phyloP scores from a whole-genome alignment of 257 asterid species.

The Echites panduratus region DNA sequence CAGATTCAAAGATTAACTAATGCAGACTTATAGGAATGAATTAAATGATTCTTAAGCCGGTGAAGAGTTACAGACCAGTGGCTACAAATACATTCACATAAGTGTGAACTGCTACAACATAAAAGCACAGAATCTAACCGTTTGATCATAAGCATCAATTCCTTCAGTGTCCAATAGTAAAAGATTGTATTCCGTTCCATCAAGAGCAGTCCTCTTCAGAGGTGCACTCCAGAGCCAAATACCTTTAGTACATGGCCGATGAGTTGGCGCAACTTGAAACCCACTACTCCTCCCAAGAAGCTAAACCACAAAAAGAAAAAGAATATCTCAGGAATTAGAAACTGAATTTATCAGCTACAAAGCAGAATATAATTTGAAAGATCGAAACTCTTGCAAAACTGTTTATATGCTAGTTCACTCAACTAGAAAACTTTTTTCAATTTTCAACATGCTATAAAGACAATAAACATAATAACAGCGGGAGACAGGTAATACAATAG shows the following conservation, averaged over 20 bases:
- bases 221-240: constrained; percentile 99
- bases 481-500: not conserved
- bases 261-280: constrained; percentile 96
- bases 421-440: not conserved
- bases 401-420: not conserved
- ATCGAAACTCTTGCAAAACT: not conserved
- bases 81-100: not conserved
- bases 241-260: constrained; percentile 97
- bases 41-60: not conserved
- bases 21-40: not conserved
- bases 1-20: not conserved
- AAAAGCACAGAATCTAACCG: constrained; percentile 50
- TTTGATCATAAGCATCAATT: constrained; percentile 98
- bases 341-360: not conserved
- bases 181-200: constrained; percentile 93
- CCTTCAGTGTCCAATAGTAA: constrained; percentile 94
- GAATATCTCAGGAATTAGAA: constrained; percentile 5
- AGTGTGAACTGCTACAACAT: not conserved
- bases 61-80: not conserved
- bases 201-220: constrained; percentile 76
- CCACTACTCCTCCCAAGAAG: constrained; percentile 99
- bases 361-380: constrained; percentile 1
- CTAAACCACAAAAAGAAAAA: constrained; percentile 33
- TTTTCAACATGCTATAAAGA: not conserved
- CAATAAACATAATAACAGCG: not conserved